Evolutionary conservation across 139 green algal species (phyloP), one percentile per base, ranked within the genome.

Genomic region (Haematococcus sp.): DNA sequence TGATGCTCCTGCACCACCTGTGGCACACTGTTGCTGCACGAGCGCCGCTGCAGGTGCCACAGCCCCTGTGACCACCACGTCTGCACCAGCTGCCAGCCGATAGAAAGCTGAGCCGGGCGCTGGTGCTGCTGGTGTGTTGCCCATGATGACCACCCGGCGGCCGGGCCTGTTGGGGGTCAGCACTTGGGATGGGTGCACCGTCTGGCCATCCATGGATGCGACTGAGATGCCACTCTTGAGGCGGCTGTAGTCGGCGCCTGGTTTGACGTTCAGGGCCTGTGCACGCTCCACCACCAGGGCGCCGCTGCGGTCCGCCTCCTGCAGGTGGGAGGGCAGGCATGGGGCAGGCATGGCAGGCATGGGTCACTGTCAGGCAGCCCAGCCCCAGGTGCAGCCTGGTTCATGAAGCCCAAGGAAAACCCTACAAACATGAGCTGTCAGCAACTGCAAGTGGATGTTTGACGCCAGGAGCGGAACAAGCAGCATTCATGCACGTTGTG

Each of bases 51-150:
- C 23, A 22, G 58, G 58, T 16, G 58, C 32, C 23, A 72, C 31
- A 40, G 22, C 28, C 0, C 76, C 76, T 16, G 76, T 19, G 30
- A 82, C 70, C 54, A 82, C 25, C 23, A 77, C 40, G 35, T 82
- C 76, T 34, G 70, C 64, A 4, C 70, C 63, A 16, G 4, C 27
- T 4, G 67, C 30, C 27, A 66, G 68, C 16, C 28, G 0, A 32
- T 59, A 28, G 11, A 65, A 65, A 52, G 27, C 44, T 2, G 44
- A 49, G 28, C 15, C 44, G 43, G 28, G 32, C 7, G 3, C 13
- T 22, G 11, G 63, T 33, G 54, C 35, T 32, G 31, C n/a, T 15
- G 65, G 34, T 2, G 17, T 52, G 65, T 22, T 76, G 44, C 66
- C 66, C 44, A 73, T 43, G 2, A 83, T 17, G 16, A 75, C 49